Conservation (phyloP, 441 rosid species). For the Cnidoscolus chayamansa region DNA sequence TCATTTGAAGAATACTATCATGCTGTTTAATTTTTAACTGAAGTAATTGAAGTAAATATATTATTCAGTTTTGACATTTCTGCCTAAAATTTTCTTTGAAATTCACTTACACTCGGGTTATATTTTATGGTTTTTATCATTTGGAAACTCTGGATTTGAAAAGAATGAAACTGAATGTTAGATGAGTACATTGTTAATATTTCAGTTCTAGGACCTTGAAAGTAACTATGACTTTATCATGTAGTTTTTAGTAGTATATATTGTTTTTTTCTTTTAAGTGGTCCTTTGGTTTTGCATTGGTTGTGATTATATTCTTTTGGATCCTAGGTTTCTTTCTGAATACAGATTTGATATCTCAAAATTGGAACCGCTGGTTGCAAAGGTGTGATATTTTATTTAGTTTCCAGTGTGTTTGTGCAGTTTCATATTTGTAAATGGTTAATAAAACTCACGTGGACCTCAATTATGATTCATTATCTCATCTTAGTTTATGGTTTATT, state of each 20-base stretch:
- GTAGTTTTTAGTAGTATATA: background rate
- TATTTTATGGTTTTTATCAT: background rate
- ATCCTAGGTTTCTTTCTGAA: conserved; percentile 65
- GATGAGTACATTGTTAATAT: background rate
- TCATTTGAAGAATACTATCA: background rate
- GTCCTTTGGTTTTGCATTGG: background rate
- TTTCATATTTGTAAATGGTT: background rate
- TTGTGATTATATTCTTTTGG: conserved; percentile 12
- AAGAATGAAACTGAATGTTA: background rate
- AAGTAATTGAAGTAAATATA: background rate
- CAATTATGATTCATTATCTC: background rate
- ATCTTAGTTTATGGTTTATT: background rate
- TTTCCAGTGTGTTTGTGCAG: background rate
- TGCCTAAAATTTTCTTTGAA: background rate
- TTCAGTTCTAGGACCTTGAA: background rate
- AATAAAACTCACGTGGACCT: no score
- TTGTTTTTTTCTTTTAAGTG: background rate
- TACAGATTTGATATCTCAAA: conserved; percentile 84
- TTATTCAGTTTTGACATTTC: background rate
- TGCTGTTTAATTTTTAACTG: background rate
- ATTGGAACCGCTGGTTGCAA: conserved; percentile 94
- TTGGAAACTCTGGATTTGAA: background rate
- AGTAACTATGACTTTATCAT: background rate
- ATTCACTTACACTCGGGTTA: background rate
- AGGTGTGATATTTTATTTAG: conserved; percentile 40